Base-by-base conservation (phyloP, 345 rosid species). In the Ailanthus altissimus region DNA sequence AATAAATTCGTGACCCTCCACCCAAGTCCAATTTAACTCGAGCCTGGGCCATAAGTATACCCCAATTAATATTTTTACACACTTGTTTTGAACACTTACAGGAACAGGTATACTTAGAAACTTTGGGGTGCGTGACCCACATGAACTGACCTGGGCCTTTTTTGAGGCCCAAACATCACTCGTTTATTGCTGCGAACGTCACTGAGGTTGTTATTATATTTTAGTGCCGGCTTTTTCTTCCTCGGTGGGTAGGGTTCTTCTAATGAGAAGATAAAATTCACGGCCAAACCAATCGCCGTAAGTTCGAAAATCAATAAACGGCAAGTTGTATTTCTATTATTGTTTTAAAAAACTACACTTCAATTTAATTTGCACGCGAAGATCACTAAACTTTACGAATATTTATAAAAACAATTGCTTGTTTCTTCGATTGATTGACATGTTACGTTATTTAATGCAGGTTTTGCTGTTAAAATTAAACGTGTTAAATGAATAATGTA, bases 401-500 rank as follows among this genome's bases (percentile, higher is more conserved):
- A 15, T 16, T 20, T 38, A 0, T 2, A 7, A 7, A 16, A 0
- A 5, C 16, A 18, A 36, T 14, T 28, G 0, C 38, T 21, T 70
- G 14, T 18, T 13, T 20, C 0, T 20, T 38, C 67, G n/a, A 36
- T 61, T 62, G 42, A n/a, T 69, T 20, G 38, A 32, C 38, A 32
- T 32, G 3, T 32, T 14, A 49, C 32, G 25, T 50, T 60, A 15
- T 32, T 67, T 28, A 47, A 46, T 73, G 70, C 73, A 75, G 83
- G 54, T 21, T 49, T 53, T 70, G 61, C 26, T 72, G 60, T 73
- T 74, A 7, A 61, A 67, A 64, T 13, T 80, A 59, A 74, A 73
- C 81, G 77, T 66, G 5, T 65, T 75, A 56, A 82, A 72, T 46
- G 49, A 46, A 72, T 28, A 6, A 95, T 95, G 99, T 92, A 90